Conservation (phyloP, 208 protist species). For the Trypanosoma theileri region DNA sequence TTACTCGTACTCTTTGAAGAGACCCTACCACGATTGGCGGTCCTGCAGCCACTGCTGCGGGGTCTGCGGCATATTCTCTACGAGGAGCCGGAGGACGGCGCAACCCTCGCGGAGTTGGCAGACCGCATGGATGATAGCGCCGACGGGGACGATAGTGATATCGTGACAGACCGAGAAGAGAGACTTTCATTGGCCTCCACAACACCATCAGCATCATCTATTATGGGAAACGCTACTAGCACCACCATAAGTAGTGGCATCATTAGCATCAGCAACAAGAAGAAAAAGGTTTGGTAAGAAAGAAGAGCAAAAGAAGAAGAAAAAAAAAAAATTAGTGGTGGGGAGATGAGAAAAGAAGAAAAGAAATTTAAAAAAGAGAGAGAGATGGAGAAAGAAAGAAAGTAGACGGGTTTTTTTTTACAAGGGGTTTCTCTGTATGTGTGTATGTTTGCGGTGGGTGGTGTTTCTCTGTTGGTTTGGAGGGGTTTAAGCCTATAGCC, state of each 20-base stretch:
- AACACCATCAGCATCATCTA: too few species aligned
- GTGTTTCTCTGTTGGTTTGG: too few species aligned
- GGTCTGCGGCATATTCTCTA: slow-evolving; percentile 76
- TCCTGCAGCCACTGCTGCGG: slow-evolving; percentile 65
- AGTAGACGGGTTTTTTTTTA: neutral
- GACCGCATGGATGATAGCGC: slow-evolving; percentile 2
- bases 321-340: too few species aligned
- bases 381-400: neutral
- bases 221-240: too few species aligned
- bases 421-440: too few species aligned
- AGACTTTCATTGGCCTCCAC: too few species aligned
- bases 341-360: slow-evolving; percentile 6
- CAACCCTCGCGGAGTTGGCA: slow-evolving; percentile 49
- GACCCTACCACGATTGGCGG: slow-evolving; percentile 69
- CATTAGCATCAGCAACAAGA: neutral
- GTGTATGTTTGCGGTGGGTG: too few species aligned
- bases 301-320: neutral
- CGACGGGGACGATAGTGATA: neutral
- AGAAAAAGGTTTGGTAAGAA: neutral
- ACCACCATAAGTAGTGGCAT: too few species aligned
- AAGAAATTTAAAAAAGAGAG: neutral
- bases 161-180: too few species aligned
- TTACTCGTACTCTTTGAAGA: slow-evolving; percentile 74
- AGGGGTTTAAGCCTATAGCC: too few species aligned
- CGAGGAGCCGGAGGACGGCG: slow-evolving; percentile 63